Conservation (phyloP, 768 basidiomycete species). For the Lactarius hatsudake region DNA sequence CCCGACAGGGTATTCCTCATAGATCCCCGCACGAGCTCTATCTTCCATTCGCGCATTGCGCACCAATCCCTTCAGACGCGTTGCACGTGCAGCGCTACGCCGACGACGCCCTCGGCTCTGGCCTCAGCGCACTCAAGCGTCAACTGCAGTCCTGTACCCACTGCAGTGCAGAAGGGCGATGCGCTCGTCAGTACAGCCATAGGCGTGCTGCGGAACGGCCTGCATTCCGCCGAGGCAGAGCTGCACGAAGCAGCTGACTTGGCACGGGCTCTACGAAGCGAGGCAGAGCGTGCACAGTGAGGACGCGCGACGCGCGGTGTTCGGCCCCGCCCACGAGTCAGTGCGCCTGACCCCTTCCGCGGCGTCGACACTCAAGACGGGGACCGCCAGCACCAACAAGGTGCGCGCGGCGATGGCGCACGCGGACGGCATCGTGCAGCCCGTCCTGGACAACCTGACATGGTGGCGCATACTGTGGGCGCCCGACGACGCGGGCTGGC, state of each 20-base stretch:
- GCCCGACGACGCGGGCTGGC: conserved; percentile 26
- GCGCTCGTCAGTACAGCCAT: conserved; percentile 13
- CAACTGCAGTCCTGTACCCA: conserved; percentile 14
- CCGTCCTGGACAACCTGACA: conserved; percentile 9
- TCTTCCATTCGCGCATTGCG: conserved; percentile 50
- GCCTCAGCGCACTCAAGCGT: conserved; percentile 26
- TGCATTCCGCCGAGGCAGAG: conserved; percentile 10
- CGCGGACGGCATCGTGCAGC: conserved; percentile 12
- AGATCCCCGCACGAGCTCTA: conserved; percentile 59
- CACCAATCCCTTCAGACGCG: conserved; percentile 44
- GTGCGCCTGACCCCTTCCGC: not conserved
- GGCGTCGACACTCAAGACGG: not conserved
- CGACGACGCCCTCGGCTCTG: conserved; percentile 56
- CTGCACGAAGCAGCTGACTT: conserved; percentile 7
- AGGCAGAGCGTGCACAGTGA: conserved; percentile 1
- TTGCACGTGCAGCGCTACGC: conserved; percentile 62
- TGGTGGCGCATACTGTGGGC: conserved; percentile 25
- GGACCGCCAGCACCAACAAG: conserved; percentile 1
- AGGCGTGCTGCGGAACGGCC: conserved; percentile 2
- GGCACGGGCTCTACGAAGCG: conserved; percentile 6
- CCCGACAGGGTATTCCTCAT: conserved; percentile 42
- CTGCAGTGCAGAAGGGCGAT: conserved; percentile 11
- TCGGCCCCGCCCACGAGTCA: conserved; percentile 3
- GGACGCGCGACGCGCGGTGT: conserved; percentile 13
- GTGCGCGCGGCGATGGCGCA: conserved; percentile 13